Evolutionary conservation across 2,329 filamentous ascomycete genomes (phyloP), one percentile per base, ranked within the genome.

Genomic region (Neofusicoccum ribis): DNA sequence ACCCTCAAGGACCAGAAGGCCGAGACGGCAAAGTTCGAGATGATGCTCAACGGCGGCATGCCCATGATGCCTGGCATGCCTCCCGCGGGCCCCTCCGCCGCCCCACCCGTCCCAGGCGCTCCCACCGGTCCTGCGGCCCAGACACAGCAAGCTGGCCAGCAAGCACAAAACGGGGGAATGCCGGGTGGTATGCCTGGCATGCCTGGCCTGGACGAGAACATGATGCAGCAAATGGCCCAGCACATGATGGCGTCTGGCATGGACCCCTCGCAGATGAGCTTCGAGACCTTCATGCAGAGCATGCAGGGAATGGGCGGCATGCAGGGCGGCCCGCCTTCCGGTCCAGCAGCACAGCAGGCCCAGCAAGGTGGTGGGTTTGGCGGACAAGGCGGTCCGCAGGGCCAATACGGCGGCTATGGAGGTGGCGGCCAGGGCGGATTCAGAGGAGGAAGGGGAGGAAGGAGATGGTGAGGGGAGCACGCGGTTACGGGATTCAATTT

Each of bases 1-100:
- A 91, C 94, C 70, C 92, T 92, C 70, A 87, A 86, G 65, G 87
- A 90, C 54, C 93, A 96, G 79, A 97, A 94, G 82, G 91, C 82
- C 62, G 83, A 88, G 68, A 81, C 86, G 73, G 83, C 84, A 63
- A 82, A 86, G 67, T 86, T 89, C 82, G 85, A 88, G 70, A 82
- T 81, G 47, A 87, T 89, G 79, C 79, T 89, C 64, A 62, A 51
- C 41, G 66, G 69, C 36, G 67, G 65, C 9, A 68, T 69, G 58
- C 67, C 66, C 15, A 43, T 66, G 17, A 69, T 70, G 46, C 72
- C 72, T 2, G 71, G 69, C 62, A 72, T 43, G 73, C 59, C 65
- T 3, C 73, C 62, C 67, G 72, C 54, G 65, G 73, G 37, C 11
- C 69, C 71, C 65, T 67, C 68, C 9, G 72, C 67, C n/a, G 67